phyloP scores from a whole-genome alignment of 2,329 filamentous ascomycete species.

The Eutypa lata region DNA sequence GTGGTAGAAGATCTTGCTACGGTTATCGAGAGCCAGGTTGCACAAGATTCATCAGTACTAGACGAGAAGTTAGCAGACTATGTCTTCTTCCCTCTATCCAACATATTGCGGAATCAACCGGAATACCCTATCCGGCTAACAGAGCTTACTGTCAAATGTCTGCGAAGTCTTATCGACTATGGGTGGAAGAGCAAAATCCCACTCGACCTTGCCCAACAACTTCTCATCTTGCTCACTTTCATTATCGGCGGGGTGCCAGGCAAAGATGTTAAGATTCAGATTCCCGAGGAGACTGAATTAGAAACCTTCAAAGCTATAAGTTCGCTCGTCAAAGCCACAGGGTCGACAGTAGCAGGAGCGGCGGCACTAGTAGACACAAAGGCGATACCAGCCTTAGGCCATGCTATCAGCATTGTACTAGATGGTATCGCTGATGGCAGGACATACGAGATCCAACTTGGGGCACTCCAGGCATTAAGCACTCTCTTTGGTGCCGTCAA shows the following conservation, averaged over 20 bases:
- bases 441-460: slow-evolving; percentile 66
- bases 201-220: slow-evolving; percentile 72
- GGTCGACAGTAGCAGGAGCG: slow-evolving; percentile 46
- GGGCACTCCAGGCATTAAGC: slow-evolving; percentile 64
- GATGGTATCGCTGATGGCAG: slow-evolving; percentile 65
- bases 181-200: slow-evolving; percentile 77
- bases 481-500: slow-evolving; percentile 62
- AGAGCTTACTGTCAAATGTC: slow-evolving; percentile 73
- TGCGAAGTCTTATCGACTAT: slow-evolving; percentile 68
- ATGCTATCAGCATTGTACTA: slow-evolving; percentile 76
- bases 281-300: slow-evolving; percentile 71
- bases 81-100: slow-evolving; percentile 87
- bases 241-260: slow-evolving; percentile 71
- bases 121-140: slow-evolving; percentile 67
- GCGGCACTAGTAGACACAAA: slow-evolving; percentile 52
- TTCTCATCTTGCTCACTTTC: slow-evolving; percentile 81
- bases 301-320: slow-evolving; percentile 69
- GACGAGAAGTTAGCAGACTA: slow-evolving; percentile 90
- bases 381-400: slow-evolving; percentile 75
- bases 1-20: slow-evolving; percentile 43
- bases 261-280: slow-evolving; percentile 41
- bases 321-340: slow-evolving; percentile 60
- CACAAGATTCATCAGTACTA: slow-evolving; percentile 47
- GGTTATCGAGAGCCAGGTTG: slow-evolving; percentile 43
- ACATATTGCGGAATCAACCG: slow-evolving; percentile 76